Conservation (phyloP, 1,284 basidiomycete species). For the Ceratobasidium sp. region DNA sequence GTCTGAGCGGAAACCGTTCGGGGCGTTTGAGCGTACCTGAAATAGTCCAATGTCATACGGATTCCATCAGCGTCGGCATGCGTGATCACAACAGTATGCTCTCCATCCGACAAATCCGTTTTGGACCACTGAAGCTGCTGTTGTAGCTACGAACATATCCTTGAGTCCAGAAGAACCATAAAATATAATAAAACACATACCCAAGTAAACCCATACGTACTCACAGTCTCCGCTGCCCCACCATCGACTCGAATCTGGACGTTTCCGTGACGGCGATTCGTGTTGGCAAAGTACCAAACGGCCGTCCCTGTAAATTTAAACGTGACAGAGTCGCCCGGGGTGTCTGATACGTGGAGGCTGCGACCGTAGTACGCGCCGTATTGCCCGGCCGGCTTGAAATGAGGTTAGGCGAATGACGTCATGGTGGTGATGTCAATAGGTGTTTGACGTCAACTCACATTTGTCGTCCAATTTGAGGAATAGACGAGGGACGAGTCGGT, state of each 20-base stretch:
- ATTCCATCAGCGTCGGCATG: neutral
- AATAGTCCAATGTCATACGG: slow-evolving; percentile 14
- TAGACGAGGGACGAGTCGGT: neutral
- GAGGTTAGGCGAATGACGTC: neutral
- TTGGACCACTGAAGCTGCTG: slow-evolving; percentile 15
- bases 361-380: neutral
- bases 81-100: slow-evolving; percentile 11
- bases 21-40: slow-evolving; percentile 2
- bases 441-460: neutral
- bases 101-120: neutral
- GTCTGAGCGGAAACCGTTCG: neutral
- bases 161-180: neutral
- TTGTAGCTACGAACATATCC: neutral
- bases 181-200: neutral
- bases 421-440: neutral
- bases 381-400: neutral
- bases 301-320: neutral
- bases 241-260: neutral
- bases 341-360: neutral
- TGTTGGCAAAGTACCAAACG: neutral
- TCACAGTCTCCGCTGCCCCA: neutral
- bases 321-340: neutral
- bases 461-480: neutral
- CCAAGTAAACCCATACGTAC: neutral
- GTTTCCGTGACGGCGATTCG: neutral